Conservation (phyloP, 2,329 filamentous ascomycete genomes). For the Metarhizium sp. region DNA sequence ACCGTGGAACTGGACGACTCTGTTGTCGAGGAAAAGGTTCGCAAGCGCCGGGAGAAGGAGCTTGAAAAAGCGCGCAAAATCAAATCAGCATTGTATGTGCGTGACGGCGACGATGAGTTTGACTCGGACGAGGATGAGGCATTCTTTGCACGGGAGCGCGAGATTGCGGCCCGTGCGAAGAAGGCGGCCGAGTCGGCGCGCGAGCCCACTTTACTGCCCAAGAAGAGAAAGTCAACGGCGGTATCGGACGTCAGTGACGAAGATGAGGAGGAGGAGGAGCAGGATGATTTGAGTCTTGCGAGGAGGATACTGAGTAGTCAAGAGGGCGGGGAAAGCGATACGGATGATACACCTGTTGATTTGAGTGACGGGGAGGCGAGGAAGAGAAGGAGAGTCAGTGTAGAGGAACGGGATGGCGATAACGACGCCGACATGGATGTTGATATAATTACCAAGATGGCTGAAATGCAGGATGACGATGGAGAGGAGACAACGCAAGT, state of each 20-base stretch:
- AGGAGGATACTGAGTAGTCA: slow-evolving; percentile 15
- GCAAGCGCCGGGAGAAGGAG: slow-evolving; percentile 55
- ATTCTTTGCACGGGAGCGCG: slow-evolving; percentile 67
- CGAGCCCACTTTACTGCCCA: slow-evolving; percentile 7
- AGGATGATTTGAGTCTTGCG: slow-evolving; percentile 13
- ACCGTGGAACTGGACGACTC: slow-evolving; percentile 45
- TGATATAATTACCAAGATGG: slow-evolving; percentile 9
- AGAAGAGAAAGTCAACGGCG: slow-evolving; percentile 19
- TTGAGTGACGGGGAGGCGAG: slow-evolving; percentile 23
- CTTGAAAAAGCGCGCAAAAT: slow-evolving; percentile 69
- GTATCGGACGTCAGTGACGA: slow-evolving; percentile 17
- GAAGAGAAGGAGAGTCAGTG: slow-evolving; percentile 27
- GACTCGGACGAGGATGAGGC: slow-evolving; percentile 60
- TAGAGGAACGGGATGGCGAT: slow-evolving; percentile 10
- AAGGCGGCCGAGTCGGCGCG: slow-evolving; percentile 21
- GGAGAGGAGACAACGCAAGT: slow-evolving; percentile 22
- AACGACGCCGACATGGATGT: slow-evolving; percentile 20
- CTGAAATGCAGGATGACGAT: slow-evolving; percentile 6
- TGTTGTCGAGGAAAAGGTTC: slow-evolving; percentile 54
- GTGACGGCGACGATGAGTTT: slow-evolving; percentile 80
- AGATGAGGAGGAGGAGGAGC: slow-evolving; percentile 1
- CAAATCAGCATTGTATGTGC: slow-evolving; percentile 77
- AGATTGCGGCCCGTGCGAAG: slow-evolving; percentile 45
- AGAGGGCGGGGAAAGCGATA: slow-evolving; percentile 14
- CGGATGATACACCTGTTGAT: slow-evolving; percentile 19